Evolutionary conservation across 75 land plant species (phyloP), one percentile per base, ranked within the genome.

Genomic region (Pinus tabuliformis): DNA sequence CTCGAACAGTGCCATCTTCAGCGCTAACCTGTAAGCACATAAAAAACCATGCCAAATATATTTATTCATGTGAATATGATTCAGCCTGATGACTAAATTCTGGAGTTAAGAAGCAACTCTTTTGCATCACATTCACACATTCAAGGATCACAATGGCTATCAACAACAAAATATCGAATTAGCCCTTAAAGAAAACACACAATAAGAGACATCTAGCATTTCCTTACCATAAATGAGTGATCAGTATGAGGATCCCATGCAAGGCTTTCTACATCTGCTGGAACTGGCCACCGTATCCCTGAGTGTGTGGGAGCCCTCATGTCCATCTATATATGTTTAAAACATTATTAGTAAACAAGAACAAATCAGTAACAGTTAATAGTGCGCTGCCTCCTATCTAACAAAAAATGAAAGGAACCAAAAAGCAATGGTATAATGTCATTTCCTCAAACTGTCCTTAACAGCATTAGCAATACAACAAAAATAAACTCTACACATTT

Each of bases 211-310:
- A 36, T 45, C 54, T 8, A 9, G 11, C 42, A 68, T 58, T 58
- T 21, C 68, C 82, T 72, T 56, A 93, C 97, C 78, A 89, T 82
- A 85, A 97, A 97, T 26, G 83, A 83, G 65, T 92, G 87, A 30
- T 86, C 88, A n/a, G 81, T 73, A 66, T 92, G 93, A 24, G 99
- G 98, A 83, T 97, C 92, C 99, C 99, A 97, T 36, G 91, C 95
- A 76, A 97, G 81, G 83, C 85, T 83, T 73, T 97, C 99, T 36
- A 97, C 98, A 78, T 97, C 99, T 59, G 91, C 89, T 26, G 79
- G n/a, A 57, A 97, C 93, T 18, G 79, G 56, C 99, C 99, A 97
- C 66, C 83, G 89, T 37, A 82, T 80, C 59, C 91, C 88, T 42
- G 77, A 71, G 57, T 87, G 87, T 24, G 86, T 72, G 13, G 89